Percentiles rank a stretch among this genome's conserved stretches.
These are phyloP conservation scores for Polyplosphaeria fusca DNA, from an alignment of 495 filamentous ascomycete genomes.

Conservation along the genomic window DNA sequence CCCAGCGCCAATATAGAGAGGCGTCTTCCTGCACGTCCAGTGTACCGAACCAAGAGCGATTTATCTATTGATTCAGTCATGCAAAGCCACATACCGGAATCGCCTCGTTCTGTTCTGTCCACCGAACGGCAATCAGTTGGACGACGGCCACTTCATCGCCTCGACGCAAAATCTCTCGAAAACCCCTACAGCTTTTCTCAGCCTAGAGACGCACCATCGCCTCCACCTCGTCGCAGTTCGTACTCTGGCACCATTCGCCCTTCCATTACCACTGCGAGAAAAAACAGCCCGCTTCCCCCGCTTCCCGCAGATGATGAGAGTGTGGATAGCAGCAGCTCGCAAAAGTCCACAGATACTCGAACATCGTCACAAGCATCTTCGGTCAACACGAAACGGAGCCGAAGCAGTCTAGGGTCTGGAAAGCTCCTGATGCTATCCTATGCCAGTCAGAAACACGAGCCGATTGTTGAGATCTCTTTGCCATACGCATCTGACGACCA, in stretches of 20 bases:
- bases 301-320: neutral
- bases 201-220: neutral
- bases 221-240: neutral
- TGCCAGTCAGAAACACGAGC: neutral
- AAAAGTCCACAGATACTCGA: neutral
- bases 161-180: too few relatives aligned
- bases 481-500: conserved; percentile 3
- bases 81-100: too few relatives aligned
- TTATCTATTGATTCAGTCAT: conserved; percentile 13
- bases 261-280: neutral
- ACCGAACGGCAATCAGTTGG: too few relatives aligned
- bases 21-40: neutral
- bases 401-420: too few relatives aligned
- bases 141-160: too few relatives aligned
- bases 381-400: too few relatives aligned
- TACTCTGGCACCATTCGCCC: neutral
- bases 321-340: too few relatives aligned
- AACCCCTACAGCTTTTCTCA: neutral
- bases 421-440: neutral
- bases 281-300: neutral
- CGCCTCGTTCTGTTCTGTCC: too few relatives aligned
- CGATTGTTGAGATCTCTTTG: conserved; percentile 1
- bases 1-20: conserved; percentile 1
- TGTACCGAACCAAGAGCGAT: conserved; percentile 6
- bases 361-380: too few relatives aligned